Evolutionary conservation across 1,284 basidiomycete species (phyloP).

Genomic region (Cutaneotrichosporon spelunceum): DNA sequence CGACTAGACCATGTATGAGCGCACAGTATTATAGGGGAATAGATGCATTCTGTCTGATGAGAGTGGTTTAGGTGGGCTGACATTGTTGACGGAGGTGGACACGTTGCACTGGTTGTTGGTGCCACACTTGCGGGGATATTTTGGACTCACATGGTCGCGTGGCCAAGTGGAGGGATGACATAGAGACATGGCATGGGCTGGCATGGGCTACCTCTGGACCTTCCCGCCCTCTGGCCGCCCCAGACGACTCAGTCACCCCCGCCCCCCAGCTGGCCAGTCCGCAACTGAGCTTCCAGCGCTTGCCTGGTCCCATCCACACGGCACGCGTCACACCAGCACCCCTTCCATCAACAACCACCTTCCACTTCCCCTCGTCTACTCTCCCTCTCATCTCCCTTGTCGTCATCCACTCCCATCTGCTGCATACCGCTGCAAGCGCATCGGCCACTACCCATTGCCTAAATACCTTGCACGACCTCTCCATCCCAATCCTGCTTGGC

Average conservation of each 20-base stretch:
- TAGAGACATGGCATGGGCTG: too few relatives aligned
- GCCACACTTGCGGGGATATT: slow-evolving; percentile 3
- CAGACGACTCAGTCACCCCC: not conserved
- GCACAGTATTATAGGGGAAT: slow-evolving; percentile 7
- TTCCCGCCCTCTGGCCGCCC: not conserved
- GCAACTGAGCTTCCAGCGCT: too few relatives aligned
- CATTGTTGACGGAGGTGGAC: not conserved
- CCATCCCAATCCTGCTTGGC: not conserved
- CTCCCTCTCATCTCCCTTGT: not conserved
- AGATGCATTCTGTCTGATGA: slow-evolving; percentile 8
- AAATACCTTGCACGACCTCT: slow-evolving; percentile 4
- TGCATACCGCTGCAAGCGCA: not conserved
- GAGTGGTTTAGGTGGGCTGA: not conserved
- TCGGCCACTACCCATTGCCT: not conserved
- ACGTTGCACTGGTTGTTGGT: not conserved
- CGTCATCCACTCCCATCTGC: not conserved
- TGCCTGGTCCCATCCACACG: not conserved
- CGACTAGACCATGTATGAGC: slow-evolving; percentile 32
- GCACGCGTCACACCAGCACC: not conserved
- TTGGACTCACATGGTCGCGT: not conserved
- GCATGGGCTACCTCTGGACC: too few relatives aligned
- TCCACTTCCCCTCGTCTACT: not conserved
- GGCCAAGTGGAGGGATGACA: not conserved
- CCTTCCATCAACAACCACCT: not conserved
- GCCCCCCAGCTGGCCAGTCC: not conserved